These are phyloP conservation scores for Gentiana straminea DNA, from an alignment of 257 asterid species.

Conservation along the genomic window DNA sequence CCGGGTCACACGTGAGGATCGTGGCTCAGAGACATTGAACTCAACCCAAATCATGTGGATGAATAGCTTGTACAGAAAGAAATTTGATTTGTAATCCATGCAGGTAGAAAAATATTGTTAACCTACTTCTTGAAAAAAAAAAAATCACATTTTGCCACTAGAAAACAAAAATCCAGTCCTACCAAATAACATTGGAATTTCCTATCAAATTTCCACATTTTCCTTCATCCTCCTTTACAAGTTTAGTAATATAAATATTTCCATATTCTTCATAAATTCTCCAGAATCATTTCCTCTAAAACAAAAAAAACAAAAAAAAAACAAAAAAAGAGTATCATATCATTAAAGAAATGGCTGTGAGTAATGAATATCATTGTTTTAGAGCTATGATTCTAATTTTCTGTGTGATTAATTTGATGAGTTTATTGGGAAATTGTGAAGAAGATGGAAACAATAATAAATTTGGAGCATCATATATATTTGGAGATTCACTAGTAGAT, in stretches of 20 bases:
- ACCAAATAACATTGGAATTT: slow-evolving; percentile 37
- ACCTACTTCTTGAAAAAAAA: slow-evolving; percentile 40
- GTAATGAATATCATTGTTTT: slow-evolving; percentile 2
- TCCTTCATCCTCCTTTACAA: slow-evolving; percentile 6
- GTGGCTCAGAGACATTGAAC: neutral
- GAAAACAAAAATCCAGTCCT: slow-evolving; percentile 19
- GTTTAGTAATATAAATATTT: slow-evolving; percentile 13
- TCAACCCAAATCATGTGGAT: slow-evolving; percentile 4
- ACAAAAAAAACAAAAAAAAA: no score
- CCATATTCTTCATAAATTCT: no score
- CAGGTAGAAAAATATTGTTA: slow-evolving; percentile 43
- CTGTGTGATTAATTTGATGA: slow-evolving; percentile 13
- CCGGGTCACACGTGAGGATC: no score
- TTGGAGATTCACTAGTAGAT: slow-evolving; percentile 89
- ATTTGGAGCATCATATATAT: slow-evolving; percentile 62
- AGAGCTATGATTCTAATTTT: slow-evolving; percentile 11
- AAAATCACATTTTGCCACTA: slow-evolving; percentile 1
- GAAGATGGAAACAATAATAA: slow-evolving; percentile 24
- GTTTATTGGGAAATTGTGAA: slow-evolving; percentile 19
- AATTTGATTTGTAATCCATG: slow-evolving; percentile 25
- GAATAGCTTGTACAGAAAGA: slow-evolving; percentile 22
- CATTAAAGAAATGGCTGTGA: slow-evolving; percentile 23
- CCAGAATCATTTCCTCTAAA: no score
- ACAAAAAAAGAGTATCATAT: no score
- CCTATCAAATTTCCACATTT: slow-evolving; percentile 28